A percentile compares a stretch with the other conserved stretches of the same genome.
These are phyloP conservation scores for Licmophora abbreviata DNA, from an alignment of 108 stramenopile species.

Conservation along the genomic window DNA sequence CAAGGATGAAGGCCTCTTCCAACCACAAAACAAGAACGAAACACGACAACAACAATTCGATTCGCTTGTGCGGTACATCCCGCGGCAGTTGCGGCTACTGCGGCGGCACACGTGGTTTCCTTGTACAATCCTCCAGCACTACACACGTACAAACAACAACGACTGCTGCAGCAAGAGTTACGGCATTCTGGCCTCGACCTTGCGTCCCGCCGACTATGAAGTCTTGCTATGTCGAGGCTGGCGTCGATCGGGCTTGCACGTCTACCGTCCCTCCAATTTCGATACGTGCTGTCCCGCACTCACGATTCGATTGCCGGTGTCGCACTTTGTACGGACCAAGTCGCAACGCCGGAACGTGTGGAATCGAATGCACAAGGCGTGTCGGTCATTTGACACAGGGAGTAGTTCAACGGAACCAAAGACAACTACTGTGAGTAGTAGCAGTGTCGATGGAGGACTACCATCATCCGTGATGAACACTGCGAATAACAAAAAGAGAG, in stretches of 20 bases:
- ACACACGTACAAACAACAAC: slow-evolving; percentile 8
- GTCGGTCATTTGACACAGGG: too few species aligned
- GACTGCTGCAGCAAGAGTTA: slow-evolving; percentile 52
- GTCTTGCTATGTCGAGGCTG: slow-evolving; percentile 63
- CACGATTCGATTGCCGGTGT: slow-evolving; percentile 56
- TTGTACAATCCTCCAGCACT: too few species aligned
- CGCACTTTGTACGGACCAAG: slow-evolving; percentile 44
- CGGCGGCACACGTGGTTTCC: slow-evolving; percentile 37
- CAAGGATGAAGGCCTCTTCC: too few species aligned
- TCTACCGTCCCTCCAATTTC: slow-evolving; percentile 75
- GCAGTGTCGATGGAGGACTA: too few species aligned
- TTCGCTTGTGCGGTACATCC: slow-evolving; percentile 49
- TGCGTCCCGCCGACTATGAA: slow-evolving; percentile 52
- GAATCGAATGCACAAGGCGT: too few species aligned
- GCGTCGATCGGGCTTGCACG: slow-evolving; percentile 72
- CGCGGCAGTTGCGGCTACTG: slow-evolving; percentile 70
- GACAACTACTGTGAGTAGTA: too few species aligned
- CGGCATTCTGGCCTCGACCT: slow-evolving; percentile 41
- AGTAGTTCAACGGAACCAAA: too few species aligned
- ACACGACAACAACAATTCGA: slow-evolving; percentile 8
- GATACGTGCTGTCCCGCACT: slow-evolving; percentile 77
- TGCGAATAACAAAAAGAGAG: too few species aligned
- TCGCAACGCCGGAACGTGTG: too few species aligned
- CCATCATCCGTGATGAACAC: too few species aligned
- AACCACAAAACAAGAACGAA: too few species aligned